Conservation (phyloP, 225 moss, liverwort and hornwort species). For the Pleurozium schreberi region DNA sequence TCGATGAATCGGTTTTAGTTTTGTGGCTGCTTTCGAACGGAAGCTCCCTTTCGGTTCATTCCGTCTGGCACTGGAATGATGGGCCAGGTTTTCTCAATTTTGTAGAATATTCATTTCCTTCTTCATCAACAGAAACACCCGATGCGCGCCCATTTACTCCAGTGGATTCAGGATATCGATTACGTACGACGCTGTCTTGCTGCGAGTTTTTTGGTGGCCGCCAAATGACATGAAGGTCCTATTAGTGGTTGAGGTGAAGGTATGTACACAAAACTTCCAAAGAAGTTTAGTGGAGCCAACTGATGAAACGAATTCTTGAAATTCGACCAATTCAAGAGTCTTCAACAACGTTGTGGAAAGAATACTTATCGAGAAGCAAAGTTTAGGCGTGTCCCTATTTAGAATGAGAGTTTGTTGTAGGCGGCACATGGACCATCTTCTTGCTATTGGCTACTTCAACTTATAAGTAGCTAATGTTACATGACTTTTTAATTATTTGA, state of each 20-base stretch:
- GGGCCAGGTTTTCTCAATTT: conserved; percentile 20
- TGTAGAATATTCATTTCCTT: conserved; percentile 20
- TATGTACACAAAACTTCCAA: not conserved
- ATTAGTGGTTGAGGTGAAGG: not conserved
- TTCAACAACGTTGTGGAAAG: not conserved
- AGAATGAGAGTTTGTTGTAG: not conserved
- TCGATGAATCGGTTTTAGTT: not conserved
- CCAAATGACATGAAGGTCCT: not conserved
- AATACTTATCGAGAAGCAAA: not conserved
- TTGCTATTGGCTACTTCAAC: no score
- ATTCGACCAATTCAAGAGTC: not conserved
- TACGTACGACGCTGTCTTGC: not conserved
- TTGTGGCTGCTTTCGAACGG: conserved; percentile 18
- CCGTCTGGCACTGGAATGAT: conserved; percentile 23
- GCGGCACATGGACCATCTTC: not conserved
- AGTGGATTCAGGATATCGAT: not conserved
- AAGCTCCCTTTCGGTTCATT: conserved; percentile 29
- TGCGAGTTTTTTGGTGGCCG: not conserved
- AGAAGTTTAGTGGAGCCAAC: not conserved
- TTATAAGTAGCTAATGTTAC: no score
- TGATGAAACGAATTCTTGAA: not conserved
- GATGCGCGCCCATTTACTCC: not conserved
- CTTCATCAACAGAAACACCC: not conserved
- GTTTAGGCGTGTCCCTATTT: not conserved
- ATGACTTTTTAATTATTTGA: not conserved